Conservation (phyloP, 1,139 yeast genomes). For the Entelexis sorbosivorans region DNA sequence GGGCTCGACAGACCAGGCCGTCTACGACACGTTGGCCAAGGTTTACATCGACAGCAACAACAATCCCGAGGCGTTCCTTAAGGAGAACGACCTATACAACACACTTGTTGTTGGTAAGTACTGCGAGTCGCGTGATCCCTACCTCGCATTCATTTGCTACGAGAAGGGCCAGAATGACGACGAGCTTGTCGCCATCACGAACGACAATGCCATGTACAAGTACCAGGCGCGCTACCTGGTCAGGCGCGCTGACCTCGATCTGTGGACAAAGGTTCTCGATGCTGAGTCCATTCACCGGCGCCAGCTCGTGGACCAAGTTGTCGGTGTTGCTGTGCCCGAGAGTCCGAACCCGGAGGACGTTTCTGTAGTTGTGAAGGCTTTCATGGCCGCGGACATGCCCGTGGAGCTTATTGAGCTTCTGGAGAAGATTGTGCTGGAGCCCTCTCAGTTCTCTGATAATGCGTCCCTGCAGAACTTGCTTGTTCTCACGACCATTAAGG, state of each 20-base stretch:
- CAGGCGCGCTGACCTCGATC: constrained; percentile 64
- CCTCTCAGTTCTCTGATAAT: constrained; percentile 92
- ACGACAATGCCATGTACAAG: constrained; percentile 95
- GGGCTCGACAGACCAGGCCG: constrained; percentile 84
- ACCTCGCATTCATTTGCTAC: constrained; percentile 91
- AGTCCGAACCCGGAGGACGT: constrained; percentile 91
- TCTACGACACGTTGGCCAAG: constrained; percentile 89
- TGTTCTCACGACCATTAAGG: constrained; percentile 88
- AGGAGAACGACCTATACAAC: constrained; percentile 81
- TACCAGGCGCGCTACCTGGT: constrained; percentile 94
- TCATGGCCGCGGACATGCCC: constrained; percentile 91
- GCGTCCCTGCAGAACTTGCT: constrained; percentile 88
- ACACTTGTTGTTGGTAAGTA: constrained; percentile 91
- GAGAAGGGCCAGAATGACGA: constrained; percentile 88
- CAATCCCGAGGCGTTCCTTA: constrained; percentile 91
- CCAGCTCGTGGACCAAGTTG: constrained; percentile 83
- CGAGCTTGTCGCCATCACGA: constrained; percentile 82
- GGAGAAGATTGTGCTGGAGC: constrained; percentile 92
- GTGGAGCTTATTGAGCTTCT: constrained; percentile 84
- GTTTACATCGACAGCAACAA: constrained; percentile 96
- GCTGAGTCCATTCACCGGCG: constrained; percentile 78
- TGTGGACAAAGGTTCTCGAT: constrained; percentile 72
- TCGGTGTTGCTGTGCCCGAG: constrained; percentile 95
- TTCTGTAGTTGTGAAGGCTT: constrained; percentile 89
- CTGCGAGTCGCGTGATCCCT: constrained; percentile 98